These are phyloP conservation scores for Nannochloropsis salina DNA, from an alignment of 108 stramenopile species.

Conservation along the genomic window DNA sequence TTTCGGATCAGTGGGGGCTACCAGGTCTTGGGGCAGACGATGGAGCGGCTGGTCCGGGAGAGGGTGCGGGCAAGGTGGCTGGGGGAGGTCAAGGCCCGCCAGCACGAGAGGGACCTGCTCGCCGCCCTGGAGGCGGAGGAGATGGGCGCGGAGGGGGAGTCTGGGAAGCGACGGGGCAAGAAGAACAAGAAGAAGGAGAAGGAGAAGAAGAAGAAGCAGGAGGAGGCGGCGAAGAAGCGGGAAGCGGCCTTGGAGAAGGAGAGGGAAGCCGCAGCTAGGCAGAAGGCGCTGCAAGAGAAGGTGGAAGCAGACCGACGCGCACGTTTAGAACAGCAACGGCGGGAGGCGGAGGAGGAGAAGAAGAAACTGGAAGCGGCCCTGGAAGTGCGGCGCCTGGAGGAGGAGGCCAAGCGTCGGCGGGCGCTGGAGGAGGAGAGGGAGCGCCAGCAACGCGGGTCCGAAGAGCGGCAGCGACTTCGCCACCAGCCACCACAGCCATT, in stretches of 20 bases:
- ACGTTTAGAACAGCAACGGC: not conserved
- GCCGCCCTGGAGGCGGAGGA: constrained; percentile 30
- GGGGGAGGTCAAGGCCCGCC: constrained; percentile 30
- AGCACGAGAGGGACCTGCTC: constrained; percentile 34
- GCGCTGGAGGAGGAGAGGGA: not conserved
- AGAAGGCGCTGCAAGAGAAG: not conserved
- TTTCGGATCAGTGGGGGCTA: not conserved
- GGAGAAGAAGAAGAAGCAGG: constrained; percentile 29
- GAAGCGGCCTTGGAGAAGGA: not conserved
- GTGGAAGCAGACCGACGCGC: not conserved
- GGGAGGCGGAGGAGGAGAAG: constrained; percentile 5
- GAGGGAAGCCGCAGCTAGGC: not conserved
- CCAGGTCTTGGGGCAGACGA: constrained; percentile 29
- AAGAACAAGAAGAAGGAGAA: constrained; percentile 39
- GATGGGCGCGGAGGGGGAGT: constrained; percentile 23
- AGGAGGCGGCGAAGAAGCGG: not conserved
- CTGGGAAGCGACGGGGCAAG: constrained; percentile 31
- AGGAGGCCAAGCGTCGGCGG: not conserved
- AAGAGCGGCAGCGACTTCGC: not conserved
- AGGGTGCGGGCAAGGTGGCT: constrained; percentile 21
- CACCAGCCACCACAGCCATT: not conserved
- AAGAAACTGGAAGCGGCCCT: not conserved
- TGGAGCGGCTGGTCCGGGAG: constrained; percentile 18
- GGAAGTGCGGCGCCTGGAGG: not conserved
- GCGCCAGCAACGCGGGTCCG: constrained; percentile 5